These are phyloP conservation scores for Clavariopsis aquatica DNA, from an alignment of 495 filamentous ascomycete genomes.

Conservation along the genomic window DNA sequence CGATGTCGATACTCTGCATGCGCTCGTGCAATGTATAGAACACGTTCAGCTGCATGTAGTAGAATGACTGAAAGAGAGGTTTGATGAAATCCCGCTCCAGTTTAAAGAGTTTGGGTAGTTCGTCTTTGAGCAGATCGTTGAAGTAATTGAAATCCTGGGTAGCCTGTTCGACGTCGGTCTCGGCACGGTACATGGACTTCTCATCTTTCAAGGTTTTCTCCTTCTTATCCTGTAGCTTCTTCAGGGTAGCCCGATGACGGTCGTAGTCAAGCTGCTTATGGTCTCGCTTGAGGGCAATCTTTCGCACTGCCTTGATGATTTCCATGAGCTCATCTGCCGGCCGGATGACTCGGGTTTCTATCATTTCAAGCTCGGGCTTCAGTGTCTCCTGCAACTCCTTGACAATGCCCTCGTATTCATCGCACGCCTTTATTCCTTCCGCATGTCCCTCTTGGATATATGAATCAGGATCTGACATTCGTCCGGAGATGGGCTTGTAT, in stretches of 20 bases:
- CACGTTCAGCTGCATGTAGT: conserved; percentile 99
- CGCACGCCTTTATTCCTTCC: conserved; percentile 93
- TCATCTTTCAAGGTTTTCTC: conserved; percentile 96
- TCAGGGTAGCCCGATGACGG: conserved; percentile 74
- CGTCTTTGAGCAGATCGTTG: conserved; percentile 93
- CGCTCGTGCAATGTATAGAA: conserved; percentile 98
- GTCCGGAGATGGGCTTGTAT: conserved; percentile 97
- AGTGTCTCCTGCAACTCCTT: conserved; percentile 86
- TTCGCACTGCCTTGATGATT: conserved; percentile 92
- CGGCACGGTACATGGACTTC: conserved; percentile 93
- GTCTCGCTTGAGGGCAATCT: conserved; percentile 83
- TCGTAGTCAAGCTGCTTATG: conserved; percentile 99
- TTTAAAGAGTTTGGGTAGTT: conserved; percentile 86
- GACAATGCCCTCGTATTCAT: conserved; percentile 93
- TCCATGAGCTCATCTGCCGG: conserved; percentile 94
- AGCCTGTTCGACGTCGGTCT: conserved; percentile 85
- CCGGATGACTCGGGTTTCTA: conserved; percentile 84
- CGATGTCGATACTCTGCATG: conserved; percentile 95
- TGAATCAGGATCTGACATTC: conserved; percentile 88
- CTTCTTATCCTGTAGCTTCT: conserved; percentile 97
- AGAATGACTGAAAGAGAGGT: conserved; percentile 97
- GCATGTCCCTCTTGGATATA: conserved; percentile 78
- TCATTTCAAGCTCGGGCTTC: conserved; percentile 94
- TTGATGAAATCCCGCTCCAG: conserved; percentile 97
- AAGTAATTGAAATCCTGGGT: conserved; percentile 96